A percentile compares a stretch with the other conserved stretches of the same genome.
phyloP scores from a whole-genome alignment of 176 grass and related monocot species.

The Tillandsia fasciculata region DNA sequence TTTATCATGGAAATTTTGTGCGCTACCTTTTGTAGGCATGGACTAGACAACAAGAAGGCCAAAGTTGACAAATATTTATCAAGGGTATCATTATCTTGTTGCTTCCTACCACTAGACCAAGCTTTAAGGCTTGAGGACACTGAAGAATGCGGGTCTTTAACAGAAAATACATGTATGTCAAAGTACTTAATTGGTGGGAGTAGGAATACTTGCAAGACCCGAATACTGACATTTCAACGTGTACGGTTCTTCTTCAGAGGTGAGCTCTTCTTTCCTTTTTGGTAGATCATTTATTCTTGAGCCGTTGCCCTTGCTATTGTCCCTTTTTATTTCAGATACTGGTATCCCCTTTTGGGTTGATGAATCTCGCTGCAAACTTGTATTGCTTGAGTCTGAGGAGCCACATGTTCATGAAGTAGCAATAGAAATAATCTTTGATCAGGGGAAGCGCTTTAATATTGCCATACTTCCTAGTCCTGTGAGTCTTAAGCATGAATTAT shows the following conservation, averaged over 20 bases:
- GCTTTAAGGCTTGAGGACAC: constrained; percentile 18
- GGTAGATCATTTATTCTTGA: constrained; percentile 13
- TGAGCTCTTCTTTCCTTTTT: neutral
- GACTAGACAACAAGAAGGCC: constrained; percentile 19
- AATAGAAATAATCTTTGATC: constrained; percentile 23
- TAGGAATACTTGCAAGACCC: constrained; percentile 10
- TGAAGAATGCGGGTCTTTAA: constrained; percentile 13
- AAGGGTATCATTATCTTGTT: constrained; percentile 2
- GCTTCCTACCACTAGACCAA: constrained; percentile 10
- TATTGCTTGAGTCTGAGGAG: constrained; percentile 25
- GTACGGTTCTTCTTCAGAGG: constrained; percentile 30
- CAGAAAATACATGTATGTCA: constrained; percentile 9
- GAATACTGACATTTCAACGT: constrained; percentile 31
- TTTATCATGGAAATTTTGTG: neutral
- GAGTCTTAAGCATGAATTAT: constrained; percentile 14
- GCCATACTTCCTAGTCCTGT: constrained; percentile 32
- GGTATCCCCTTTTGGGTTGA: constrained; percentile 17
- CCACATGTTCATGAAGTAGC: constrained; percentile 28
- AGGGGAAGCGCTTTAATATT: constrained; percentile 14
- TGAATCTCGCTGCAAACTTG: constrained; percentile 40
- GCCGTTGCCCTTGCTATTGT: constrained; percentile 6
- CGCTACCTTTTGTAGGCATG: constrained; percentile 26
- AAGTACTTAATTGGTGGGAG: constrained; percentile 2
- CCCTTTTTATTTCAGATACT: constrained; percentile 24
- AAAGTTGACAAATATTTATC: constrained; percentile 20